Evolutionary conservation across 2,329 filamentous ascomycete species (phyloP), one percentile per base, ranked within the genome.

Genomic region (Verruconis gallopava): DNA sequence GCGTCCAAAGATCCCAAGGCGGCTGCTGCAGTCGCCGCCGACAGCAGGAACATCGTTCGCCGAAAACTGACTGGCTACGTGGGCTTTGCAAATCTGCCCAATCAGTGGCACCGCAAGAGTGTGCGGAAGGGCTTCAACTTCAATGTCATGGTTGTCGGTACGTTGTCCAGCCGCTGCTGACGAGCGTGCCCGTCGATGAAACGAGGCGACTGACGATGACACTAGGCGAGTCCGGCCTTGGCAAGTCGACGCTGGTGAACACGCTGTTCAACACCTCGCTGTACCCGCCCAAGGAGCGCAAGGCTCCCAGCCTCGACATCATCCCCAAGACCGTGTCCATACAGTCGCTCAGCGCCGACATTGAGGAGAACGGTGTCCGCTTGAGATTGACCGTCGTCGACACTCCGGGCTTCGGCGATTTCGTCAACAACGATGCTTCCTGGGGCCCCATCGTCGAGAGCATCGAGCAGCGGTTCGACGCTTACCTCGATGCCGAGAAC

Each of bases 101-200:
- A 98, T 71, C 91, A 98, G 69, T 98, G 91, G 91, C 91, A 98
- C 73, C 89, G 91, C 66, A 98, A 98, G 81, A 95, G 88, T 77
- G 91, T 98, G 58, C 85, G 91, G 62, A 98, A 98, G 69, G 91
- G 91, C 48, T 98, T 98, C 77, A 98, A 96, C 77, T 98, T 98
- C 75, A 98, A 98, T 63, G 91, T 98, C 54, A 98, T 98, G 91
- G 91, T 98, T 66, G 91, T 98, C 67, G 91, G 91, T 96, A 73
- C 60, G 88, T 80, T 25, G 11, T 32, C 19, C n/a, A 18, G 15
- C 13, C 14, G 5, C 2, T 22, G 19, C 4, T 3, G 34, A 21
- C n/a, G 4, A 32, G 19, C 21, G 13, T 21, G 12, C 30, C 38
- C n/a, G 21, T 13, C 42, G 11, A 28, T 14, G 43, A 22, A 33